These are phyloP conservation scores for Fusarium sp. DNA, from an alignment of 2,329 filamentous ascomycete genomes.

Conservation along the genomic window DNA sequence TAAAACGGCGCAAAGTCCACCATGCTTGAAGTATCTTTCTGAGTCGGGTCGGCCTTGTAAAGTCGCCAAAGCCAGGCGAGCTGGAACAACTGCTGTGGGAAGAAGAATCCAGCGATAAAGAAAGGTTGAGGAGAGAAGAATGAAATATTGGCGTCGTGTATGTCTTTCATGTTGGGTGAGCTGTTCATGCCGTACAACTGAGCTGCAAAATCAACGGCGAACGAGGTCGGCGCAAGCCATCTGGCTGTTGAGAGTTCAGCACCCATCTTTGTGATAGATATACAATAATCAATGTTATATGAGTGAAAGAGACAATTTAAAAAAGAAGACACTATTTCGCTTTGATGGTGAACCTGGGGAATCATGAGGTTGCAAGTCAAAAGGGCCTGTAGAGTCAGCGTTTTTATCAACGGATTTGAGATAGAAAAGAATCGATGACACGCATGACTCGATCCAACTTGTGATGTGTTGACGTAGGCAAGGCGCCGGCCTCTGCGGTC, in stretches of 20 bases:
- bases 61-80: slow-evolving; percentile 12
- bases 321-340: no score
- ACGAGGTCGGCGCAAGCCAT: slow-evolving; percentile 15
- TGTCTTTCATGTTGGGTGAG: slow-evolving; percentile 18
- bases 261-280: slow-evolving; percentile 5
- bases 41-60: background rate
- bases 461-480: background rate
- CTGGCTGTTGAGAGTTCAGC: slow-evolving; percentile 10
- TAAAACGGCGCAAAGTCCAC: slow-evolving; percentile 8
- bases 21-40: background rate
- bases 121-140: slow-evolving; percentile 19
- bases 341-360: no score
- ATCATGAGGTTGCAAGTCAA: no score
- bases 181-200: slow-evolving; percentile 17
- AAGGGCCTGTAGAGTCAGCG: no score
- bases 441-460: background rate
- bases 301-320: no score
- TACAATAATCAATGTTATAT: background rate
- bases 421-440: background rate
- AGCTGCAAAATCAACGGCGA: slow-evolving; percentile 11
- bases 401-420: background rate
- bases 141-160: slow-evolving; percentile 17
- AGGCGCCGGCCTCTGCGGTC: background rate
- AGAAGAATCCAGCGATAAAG: slow-evolving; percentile 15
- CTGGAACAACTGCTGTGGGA: slow-evolving; percentile 8